Base-by-base conservation (phyloP, 1,139 yeast species). In the Saccharomyces hybrid region DNA sequence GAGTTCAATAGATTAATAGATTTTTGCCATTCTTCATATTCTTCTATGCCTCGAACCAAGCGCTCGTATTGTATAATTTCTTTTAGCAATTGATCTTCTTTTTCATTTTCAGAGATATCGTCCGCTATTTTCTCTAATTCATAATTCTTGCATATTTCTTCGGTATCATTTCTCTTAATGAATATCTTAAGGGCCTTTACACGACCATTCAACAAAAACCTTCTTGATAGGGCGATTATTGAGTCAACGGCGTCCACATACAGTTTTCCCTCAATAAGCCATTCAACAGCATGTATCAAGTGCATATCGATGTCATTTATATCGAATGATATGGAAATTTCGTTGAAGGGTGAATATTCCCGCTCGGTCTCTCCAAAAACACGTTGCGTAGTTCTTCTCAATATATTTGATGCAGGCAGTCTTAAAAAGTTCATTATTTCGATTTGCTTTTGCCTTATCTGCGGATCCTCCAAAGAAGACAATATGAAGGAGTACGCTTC, bases 221-320 rank as follows among this genome's bases (percentile, higher is more conserved):
- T 75, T 59, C 91, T 78, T 46, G 84, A 76, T 5, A 88, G 73
- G 1, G 81, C 75, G 25, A 84, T 73, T 0, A 83, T 74, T 0
- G 90, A 81, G 42, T 77, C 76, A 4, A 88, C 74, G 1, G 88
- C 84, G 66, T 88, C 96, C 38, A 78, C 77, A 68, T 80, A 78
- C 83, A 88, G 80, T 23, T 76, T 73, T 13, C 88, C 84, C 46
- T 82, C 85, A 52, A 80, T 74, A 58, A 86, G 81, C 96, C 96
- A 90, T 59, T 85, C 88, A 2, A 86, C 83, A 0, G 88, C 78
- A 30, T 77, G 73, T 58, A 78, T 80, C 49, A 87, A 68, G 58
- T 78, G 78, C 53, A 64, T 66, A 69, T 88, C 96, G 5, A 72
- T 70, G n/a, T 75, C 78, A 38, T 78, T 78, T 2, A 80, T 73